Evolutionary conservation across 2,329 filamentous ascomycete genomes (phyloP), one percentile per base, ranked within the genome.

Genomic region (Fusarium scirpi): DNA sequence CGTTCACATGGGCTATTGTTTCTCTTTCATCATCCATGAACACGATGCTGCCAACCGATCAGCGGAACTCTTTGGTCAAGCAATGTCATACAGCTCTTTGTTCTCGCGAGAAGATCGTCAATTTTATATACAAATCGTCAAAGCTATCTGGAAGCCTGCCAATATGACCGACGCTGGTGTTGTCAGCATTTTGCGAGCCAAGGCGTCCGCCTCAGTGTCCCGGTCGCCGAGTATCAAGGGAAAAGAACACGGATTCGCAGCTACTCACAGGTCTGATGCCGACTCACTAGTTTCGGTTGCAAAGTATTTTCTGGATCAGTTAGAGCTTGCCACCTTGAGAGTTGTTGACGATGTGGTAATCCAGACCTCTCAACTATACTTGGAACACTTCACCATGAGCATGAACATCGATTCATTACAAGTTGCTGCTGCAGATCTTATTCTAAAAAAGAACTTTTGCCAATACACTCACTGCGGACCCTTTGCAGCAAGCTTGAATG

Each of bases 271-370:
- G 16, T 13, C 58, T 22, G 72, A 49, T 60, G 55, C 54, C 12
- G 84, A 87, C 62, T 76, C 79, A 13, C 73, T 88, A 10, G 70
- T 82, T 2, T 74, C 75, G 40, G 78, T 82, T 44, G 82, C 82
- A 11, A 80, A 82, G 52, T 81, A 84, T 58, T 87, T 87, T 61
- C 76, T 89, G 22, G 86, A 88, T 74, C 83, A 86, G 54, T 76
- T 88, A 30, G 86, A 88, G 73, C 80, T 79, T 34, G 80, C 80
- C 16, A 79, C 81, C 7, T 67, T 87, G 11, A 74, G 70, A 38
- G 71, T 77, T n/a, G 38, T 54, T 6, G 66, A 71, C 22, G 65
- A 71, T 13, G 58, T 70, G 4, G 79, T 82, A 20, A 75, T 83
- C 18, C 69, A 82, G 38, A 71, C 78, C 9, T 86, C 84, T 16